These are phyloP conservation scores for Umbellularia californica DNA, from an alignment of 164 flowering plant species.

Conservation along the genomic window DNA sequence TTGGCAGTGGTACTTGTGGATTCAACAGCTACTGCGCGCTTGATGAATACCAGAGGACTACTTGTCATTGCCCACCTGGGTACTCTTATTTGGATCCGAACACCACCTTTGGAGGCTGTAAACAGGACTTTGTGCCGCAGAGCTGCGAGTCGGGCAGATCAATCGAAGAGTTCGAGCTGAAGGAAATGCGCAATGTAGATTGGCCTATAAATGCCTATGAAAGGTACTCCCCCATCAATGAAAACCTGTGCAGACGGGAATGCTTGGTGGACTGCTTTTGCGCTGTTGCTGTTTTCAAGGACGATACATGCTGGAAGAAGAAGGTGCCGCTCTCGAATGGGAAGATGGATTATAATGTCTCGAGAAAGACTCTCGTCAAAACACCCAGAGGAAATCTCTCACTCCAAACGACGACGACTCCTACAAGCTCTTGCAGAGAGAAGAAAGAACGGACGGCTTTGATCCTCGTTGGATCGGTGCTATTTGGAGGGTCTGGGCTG, in stretches of 20 bases:
- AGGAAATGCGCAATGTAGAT: not conserved
- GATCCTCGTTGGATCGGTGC: conserved; percentile 21
- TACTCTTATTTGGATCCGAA: conserved; percentile 5
- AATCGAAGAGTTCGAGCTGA: not conserved
- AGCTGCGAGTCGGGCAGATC: not conserved
- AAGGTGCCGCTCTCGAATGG: conserved; percentile 17
- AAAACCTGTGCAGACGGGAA: conserved; percentile 2
- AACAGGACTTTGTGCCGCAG: conserved; percentile 1
- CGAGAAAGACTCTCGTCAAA: conserved; percentile 26
- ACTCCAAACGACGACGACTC: not conserved
- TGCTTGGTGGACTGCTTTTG: conserved; percentile 24
- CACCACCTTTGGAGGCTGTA: not conserved
- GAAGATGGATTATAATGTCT: not conserved
- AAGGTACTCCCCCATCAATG: not conserved
- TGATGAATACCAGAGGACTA: conserved; percentile 18
- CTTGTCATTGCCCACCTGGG: conserved; percentile 36
- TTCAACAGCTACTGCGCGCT: conserved; percentile 39
- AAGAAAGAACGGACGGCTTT: conserved; percentile 10
- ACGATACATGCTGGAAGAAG: conserved; percentile 18
- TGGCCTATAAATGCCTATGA: conserved; percentile 7
- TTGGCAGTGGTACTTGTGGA: conserved; percentile 42
- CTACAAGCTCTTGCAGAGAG: not conserved
- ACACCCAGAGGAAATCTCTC: conserved; percentile 5
- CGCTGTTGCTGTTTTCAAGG: conserved; percentile 9
- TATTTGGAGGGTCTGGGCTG: conserved; percentile 36